Percentiles rank a stretch among this genome's conserved stretches.
These are phyloP conservation scores for Apiospora koreana DNA, from an alignment of 2,329 filamentous ascomycete genomes.

Conservation along the genomic window DNA sequence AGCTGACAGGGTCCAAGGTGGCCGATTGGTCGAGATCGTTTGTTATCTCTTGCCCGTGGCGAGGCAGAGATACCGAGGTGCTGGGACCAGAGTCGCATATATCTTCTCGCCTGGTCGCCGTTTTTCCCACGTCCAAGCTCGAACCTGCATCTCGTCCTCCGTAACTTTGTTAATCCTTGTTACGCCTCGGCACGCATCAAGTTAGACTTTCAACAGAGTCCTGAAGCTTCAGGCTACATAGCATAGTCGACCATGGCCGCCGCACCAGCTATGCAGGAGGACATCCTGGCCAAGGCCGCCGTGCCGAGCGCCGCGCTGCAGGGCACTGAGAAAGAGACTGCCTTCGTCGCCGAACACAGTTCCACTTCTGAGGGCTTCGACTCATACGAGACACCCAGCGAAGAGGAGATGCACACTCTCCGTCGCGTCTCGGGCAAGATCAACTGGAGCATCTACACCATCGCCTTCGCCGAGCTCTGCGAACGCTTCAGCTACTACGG, in stretches of 20 bases:
- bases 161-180: not conserved
- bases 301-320: not conserved
- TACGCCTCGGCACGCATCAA: not conserved
- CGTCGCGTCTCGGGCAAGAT: slow-evolving; percentile 65
- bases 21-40: not conserved
- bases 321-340: slow-evolving; percentile 10
- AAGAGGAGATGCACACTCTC: slow-evolving; percentile 63
- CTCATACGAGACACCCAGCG: slow-evolving; percentile 47
- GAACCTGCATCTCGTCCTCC: not conserved
- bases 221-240: not conserved
- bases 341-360: not conserved
- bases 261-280: slow-evolving; percentile 4
- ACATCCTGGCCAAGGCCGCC: slow-evolving; percentile 13
- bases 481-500: slow-evolving; percentile 81
- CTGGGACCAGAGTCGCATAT: not conserved
- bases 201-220: not conserved
- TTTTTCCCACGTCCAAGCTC: not conserved
- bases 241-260: slow-evolving; percentile 9
- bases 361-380: slow-evolving; percentile 29
- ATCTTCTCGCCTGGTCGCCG: not conserved
- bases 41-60: not conserved
- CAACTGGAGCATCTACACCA: slow-evolving; percentile 66
- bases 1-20: not conserved
- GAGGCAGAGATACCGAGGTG: not conserved
- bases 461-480: slow-evolving; percentile 73